A percentile compares a stretch with the other conserved stretches of the same genome.
Evolutionary conservation across 805 yeast species (phyloP).

Genomic region (Candida nemodendra): DNA sequence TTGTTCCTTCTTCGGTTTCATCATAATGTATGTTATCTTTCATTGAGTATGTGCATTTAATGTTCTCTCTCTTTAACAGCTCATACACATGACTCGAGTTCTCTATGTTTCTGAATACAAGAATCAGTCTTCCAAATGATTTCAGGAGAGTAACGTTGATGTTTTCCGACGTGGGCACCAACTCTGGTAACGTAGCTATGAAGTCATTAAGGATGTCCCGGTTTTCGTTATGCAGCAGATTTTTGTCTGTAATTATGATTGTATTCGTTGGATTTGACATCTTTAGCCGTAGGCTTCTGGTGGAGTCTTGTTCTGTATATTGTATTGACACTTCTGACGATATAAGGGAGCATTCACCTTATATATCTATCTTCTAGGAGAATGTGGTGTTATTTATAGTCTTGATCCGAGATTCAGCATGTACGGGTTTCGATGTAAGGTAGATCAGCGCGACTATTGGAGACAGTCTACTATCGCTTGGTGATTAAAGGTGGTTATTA

Average conservation of each 20-base stretch:
- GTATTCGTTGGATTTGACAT: conserved; percentile 26
- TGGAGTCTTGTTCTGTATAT: too few relatives aligned
- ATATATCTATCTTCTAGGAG: too few relatives aligned
- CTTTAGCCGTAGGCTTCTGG: too few relatives aligned
- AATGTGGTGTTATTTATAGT: too few relatives aligned
- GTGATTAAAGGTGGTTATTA: too few relatives aligned
- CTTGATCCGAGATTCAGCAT: too few relatives aligned
- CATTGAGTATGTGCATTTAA: conserved; percentile 24
- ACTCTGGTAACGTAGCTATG: conserved; percentile 10
- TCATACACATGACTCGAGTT: conserved; percentile 16
- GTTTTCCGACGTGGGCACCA: conserved; percentile 16
- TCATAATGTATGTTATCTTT: conserved; percentile 13
- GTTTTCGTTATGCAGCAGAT: conserved; percentile 18
- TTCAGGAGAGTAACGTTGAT: conserved; percentile 23
- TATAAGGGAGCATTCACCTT: too few relatives aligned
- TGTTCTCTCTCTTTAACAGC: conserved; percentile 16
- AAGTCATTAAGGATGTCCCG: conserved; percentile 20
- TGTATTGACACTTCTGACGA: too few relatives aligned
- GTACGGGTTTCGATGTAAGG: too few relatives aligned
- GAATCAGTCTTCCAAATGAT: conserved; percentile 27
- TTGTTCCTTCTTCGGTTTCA: neutral
- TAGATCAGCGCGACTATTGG: too few relatives aligned
- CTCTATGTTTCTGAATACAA: conserved; percentile 23
- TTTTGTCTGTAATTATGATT: conserved; percentile 28
- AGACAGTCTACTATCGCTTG: too few relatives aligned